Evolutionary conservation across 139 green algal species (phyloP), one percentile per base, ranked within the genome.

Genomic region (Desmodesmus armatus): DNA sequence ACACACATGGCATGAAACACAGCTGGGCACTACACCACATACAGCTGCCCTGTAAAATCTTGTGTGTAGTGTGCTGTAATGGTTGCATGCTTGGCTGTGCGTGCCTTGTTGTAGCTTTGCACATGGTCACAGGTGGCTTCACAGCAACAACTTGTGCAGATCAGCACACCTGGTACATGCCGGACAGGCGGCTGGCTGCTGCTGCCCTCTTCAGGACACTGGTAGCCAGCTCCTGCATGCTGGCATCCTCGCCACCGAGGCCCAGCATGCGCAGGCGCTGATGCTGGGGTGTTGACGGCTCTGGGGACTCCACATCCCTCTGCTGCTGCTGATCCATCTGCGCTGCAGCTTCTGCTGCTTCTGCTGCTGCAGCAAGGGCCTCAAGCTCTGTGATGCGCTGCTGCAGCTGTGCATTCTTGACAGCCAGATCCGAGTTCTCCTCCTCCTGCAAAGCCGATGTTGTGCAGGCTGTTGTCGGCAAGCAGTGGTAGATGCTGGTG

Each of bases 381-480:
- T 75, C 31, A 40, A 77, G 63, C 9, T 67, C 62, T 33, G 58
- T 63, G 6, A 84, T n/a, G 6, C 44, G 63, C 60, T 49, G 40
- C 78, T 84, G 62, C 41, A 84, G 62, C n/a, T 41, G 27, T 2
- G 65, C 63, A 44, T 84, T 84, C 0, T 84, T 19, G n/a, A 63
- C 78, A 41, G 63, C 62, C 25, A 84, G 78, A 43, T 5, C 51
- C 11, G 65, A 25, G 27, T 84, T 84, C 29, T 84, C 78, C 40
- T 84, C 62, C 43, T 84, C 78, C 78, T 84, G 78, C 53, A 47
- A 69, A 15, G n/a, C n/a, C n/a, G n/a, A n/a, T n/a, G n/a, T n/a
- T n/a, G n/a, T n/a, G n/a, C n/a, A n/a, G n/a, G n/a, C n/a, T n/a
- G n/a, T n/a, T n/a, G n/a, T n/a, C n/a, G n/a, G n/a, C n/a, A n/a